A percentile compares a stretch with the other conserved stretches of the same genome.
Evolutionary conservation across 257 asterid genomes (phyloP).

Genomic region (Ophiorrhiza pumila): DNA sequence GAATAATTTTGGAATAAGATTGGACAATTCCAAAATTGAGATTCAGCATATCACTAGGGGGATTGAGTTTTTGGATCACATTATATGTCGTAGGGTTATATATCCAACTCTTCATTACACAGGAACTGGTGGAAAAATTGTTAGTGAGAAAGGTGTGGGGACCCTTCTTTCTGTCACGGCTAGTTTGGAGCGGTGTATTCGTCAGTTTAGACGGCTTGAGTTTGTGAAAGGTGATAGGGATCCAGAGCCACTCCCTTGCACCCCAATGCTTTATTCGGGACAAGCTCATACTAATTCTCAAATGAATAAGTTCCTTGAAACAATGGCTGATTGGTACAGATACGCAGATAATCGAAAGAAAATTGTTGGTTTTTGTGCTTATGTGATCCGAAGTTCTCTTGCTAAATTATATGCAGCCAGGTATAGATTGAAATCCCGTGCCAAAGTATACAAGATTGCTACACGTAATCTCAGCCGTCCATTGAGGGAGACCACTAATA

Average conservation of each 20-base stretch:
- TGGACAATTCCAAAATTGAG: slow-evolving; percentile 78
- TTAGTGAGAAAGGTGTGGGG: slow-evolving; percentile 86
- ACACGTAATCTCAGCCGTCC: slow-evolving; percentile 79
- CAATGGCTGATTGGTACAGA: slow-evolving; percentile 97
- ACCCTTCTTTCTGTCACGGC: slow-evolving; percentile 90
- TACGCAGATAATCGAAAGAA: slow-evolving; percentile 92
- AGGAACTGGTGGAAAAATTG: slow-evolving; percentile 72
- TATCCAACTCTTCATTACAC: slow-evolving; percentile 92
- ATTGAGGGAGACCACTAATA: slow-evolving; percentile 65
- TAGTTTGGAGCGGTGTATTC: slow-evolving; percentile 76
- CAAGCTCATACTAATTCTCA: slow-evolving; percentile 96
- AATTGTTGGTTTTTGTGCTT: slow-evolving; percentile 90
- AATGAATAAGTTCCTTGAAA: slow-evolving; percentile 87
- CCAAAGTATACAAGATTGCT: slow-evolving; percentile 90
- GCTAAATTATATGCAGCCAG: slow-evolving; percentile 94
- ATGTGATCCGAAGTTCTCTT: slow-evolving; percentile 88
- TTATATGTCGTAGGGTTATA: slow-evolving; percentile 74
- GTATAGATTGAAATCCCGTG: slow-evolving; percentile 88
- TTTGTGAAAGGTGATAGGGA: slow-evolving; percentile 86
- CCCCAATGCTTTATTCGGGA: slow-evolving; percentile 93
- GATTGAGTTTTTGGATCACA: slow-evolving; percentile 80
- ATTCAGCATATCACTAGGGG: slow-evolving; percentile 88
- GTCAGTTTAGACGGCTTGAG: slow-evolving; percentile 67
- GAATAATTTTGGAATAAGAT: slow-evolving; percentile 43
- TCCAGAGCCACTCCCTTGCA: slow-evolving; percentile 96